Percentiles rank a stretch among this genome's conserved stretches.
phyloP scores from a whole-genome alignment of 257 asterid species.

The Nicotiana tabacum region DNA sequence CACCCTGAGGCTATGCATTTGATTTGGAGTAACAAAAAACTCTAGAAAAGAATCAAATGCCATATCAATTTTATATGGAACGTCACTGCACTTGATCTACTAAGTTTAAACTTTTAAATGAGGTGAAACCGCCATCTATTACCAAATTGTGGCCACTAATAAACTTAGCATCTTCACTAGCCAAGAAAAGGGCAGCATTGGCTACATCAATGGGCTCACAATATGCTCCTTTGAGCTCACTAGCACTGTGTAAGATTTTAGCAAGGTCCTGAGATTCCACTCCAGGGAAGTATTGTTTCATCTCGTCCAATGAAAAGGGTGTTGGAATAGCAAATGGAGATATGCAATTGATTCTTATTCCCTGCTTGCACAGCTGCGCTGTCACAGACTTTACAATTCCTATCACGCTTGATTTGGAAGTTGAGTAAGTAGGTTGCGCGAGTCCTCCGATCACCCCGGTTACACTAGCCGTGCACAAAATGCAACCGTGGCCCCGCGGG shows the following conservation, averaged over 20 bases:
- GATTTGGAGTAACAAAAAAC: not conserved
- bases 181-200: constrained; percentile 69
- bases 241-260: constrained; percentile 45
- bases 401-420: constrained; percentile 61
- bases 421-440: constrained; percentile 65
- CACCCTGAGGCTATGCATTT: not conserved
- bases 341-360: constrained; percentile 67
- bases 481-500: constrained; percentile 52
- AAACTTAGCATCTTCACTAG: constrained; percentile 73
- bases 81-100: not conserved
- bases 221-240: constrained; percentile 48
- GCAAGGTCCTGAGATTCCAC: constrained; percentile 31
- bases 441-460: constrained; percentile 76
- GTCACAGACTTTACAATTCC: constrained; percentile 60
- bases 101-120: constrained; percentile 30
- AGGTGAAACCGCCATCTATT: constrained; percentile 64
- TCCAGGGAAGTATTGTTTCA: constrained; percentile 43
- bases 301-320: constrained; percentile 47
- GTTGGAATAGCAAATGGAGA: constrained; percentile 91
- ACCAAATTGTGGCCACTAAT: constrained; percentile 81
- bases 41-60: not conserved
- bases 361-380: constrained; percentile 54
- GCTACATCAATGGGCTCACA: constrained; percentile 71
- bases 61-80: not conserved
- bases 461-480: constrained; percentile 83